Evolutionary conservation across 2,329 filamentous ascomycete species (phyloP).

Genomic region (Scytalidium sp.): DNA sequence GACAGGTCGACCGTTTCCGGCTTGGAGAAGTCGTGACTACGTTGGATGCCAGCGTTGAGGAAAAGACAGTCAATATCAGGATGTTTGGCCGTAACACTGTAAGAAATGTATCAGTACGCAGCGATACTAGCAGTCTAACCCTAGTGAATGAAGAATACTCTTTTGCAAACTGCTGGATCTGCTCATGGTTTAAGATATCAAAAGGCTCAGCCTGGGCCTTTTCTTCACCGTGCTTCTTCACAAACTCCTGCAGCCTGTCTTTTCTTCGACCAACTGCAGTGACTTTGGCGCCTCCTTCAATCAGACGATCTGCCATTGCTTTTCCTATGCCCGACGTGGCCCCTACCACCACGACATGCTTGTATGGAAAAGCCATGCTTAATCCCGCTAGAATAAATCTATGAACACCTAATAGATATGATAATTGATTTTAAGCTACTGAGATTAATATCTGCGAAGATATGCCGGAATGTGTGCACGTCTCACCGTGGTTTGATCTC

Average conservation of each 20-base stretch:
- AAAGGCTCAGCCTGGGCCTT: slow-evolving; percentile 38
- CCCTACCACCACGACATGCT: slow-evolving; percentile 52
- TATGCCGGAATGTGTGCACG: no score
- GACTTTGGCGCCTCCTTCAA: slow-evolving; percentile 44
- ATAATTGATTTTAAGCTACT: no score
- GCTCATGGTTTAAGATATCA: slow-evolving; percentile 43
- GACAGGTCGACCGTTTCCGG: slow-evolving; percentile 39
- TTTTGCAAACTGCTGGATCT: slow-evolving; percentile 38
- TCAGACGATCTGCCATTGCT: slow-evolving; percentile 39
- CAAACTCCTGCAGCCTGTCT: slow-evolving; percentile 47
- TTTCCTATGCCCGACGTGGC: slow-evolving; percentile 52
- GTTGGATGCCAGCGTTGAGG: slow-evolving; percentile 56
- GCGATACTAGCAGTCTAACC: not conserved
- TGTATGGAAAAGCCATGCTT: slow-evolving; percentile 51
- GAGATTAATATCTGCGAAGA: no score
- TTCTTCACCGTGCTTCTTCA: slow-evolving; percentile 37
- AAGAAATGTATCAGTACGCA: not conserved
- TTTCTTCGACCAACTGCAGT: slow-evolving; percentile 53
- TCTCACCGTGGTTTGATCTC: no score
- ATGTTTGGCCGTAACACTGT: slow-evolving; percentile 31
- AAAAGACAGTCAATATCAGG: slow-evolving; percentile 54
- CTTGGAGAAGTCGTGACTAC: slow-evolving; percentile 41
- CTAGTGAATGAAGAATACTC: no score
- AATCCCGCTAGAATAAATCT: no score
- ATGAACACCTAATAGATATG: no score